These are phyloP conservation scores for Trichophyton simii DNA, from an alignment of 2,329 filamentous ascomycete species.

Conservation along the genomic window DNA sequence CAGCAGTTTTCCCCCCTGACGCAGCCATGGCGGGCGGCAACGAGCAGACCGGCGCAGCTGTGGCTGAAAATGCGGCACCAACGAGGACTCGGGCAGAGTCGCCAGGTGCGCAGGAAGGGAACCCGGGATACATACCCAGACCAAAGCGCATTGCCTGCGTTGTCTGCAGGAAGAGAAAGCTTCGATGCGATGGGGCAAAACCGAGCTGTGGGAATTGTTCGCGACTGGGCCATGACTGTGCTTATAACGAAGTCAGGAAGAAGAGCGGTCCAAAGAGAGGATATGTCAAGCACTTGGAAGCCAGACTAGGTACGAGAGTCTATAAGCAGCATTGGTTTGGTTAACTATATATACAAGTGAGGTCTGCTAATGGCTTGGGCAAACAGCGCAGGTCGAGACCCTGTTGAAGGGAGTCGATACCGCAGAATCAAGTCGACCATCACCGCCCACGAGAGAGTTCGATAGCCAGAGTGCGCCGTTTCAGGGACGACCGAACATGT, in stretches of 20 bases:
- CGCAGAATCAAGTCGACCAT: slow-evolving; percentile 10
- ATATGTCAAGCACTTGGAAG: slow-evolving; percentile 88
- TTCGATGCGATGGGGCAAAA: slow-evolving; percentile 74
- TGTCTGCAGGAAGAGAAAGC: slow-evolving; percentile 81
- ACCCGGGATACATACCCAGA: slow-evolving; percentile 52
- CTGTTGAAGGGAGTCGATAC: slow-evolving; percentile 69
- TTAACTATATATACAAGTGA: neutral
- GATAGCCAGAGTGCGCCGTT: neutral
- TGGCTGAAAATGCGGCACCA: neutral
- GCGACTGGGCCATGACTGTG: slow-evolving; percentile 72
- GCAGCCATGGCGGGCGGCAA: neutral
- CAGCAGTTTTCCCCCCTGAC: neutral
- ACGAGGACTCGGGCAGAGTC: neutral
- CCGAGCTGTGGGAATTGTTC: slow-evolving; percentile 83
- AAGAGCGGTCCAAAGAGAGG: slow-evolving; percentile 92
- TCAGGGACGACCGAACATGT: neutral
- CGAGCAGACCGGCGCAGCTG: neutral
- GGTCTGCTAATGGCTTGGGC: neutral
- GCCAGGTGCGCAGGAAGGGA: slow-evolving; percentile 23
- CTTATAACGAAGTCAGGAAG: slow-evolving; percentile 82
- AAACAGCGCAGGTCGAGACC: slow-evolving; percentile 78
- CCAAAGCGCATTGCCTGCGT: slow-evolving; percentile 93
- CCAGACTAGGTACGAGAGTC: slow-evolving; percentile 64
- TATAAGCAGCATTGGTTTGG: neutral
- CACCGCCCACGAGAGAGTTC: neutral